phyloP scores from a whole-genome alignment of 1,139 yeast species.

The Suhomyces yuchorum region DNA sequence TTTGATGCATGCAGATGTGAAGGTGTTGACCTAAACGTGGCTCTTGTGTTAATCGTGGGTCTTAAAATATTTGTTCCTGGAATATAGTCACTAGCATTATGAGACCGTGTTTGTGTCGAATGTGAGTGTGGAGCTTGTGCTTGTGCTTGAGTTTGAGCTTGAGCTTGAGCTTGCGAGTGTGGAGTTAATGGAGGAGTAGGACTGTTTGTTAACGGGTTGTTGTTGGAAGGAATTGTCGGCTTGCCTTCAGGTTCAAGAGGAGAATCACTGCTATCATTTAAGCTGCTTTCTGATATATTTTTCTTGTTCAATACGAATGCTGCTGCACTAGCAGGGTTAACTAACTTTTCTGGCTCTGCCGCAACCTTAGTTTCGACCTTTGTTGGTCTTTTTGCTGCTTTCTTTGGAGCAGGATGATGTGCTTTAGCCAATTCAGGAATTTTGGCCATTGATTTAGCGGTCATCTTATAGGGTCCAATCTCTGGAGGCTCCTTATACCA shows the following conservation, averaged over 20 bases:
- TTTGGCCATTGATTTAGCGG: slow-evolving; percentile 59
- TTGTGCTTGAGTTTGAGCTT: neutral
- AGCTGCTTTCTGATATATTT: slow-evolving; percentile 17
- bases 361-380: slow-evolving; percentile 14
- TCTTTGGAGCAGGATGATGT: slow-evolving; percentile 19
- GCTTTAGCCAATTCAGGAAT: slow-evolving; percentile 45
- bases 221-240: neutral
- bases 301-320: slow-evolving; percentile 44
- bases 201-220: neutral
- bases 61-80: slow-evolving; percentile 63
- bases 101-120: slow-evolving; percentile 1
- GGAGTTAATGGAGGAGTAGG: neutral
- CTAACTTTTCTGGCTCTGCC: slow-evolving; percentile 23
- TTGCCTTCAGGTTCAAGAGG: slow-evolving; percentile 5
- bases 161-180: neutral
- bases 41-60: slow-evolving; percentile 50
- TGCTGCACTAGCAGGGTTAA: slow-evolving; percentile 48
- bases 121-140: neutral
- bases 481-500: slow-evolving; percentile 80
- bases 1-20: slow-evolving; percentile 17
- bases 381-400: slow-evolving; percentile 14
- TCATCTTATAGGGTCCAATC: slow-evolving; percentile 64
- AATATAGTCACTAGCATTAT: slow-evolving; percentile 40
- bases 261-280: slow-evolving; percentile 15
- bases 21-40: slow-evolving; percentile 28